A percentile compares a stretch with the other conserved stretches of the same genome.
Conservation (phyloP, 208 protist genomes). For the Leishmania amazonensis region DNA sequence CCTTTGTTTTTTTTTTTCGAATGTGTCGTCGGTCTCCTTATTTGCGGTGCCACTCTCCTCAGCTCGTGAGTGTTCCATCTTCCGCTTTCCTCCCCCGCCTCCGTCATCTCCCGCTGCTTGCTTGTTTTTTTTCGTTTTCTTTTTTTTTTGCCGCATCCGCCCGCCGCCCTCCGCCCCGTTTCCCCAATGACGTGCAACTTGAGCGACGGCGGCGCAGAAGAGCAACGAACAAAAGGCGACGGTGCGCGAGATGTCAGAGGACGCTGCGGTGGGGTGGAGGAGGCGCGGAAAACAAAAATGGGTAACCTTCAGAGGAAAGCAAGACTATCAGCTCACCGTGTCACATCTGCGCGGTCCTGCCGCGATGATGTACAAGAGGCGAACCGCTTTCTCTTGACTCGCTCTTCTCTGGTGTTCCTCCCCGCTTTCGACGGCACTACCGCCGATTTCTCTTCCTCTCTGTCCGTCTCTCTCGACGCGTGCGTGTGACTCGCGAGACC, state of each 20-base stretch:
- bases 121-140: not conserved
- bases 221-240: not conserved
- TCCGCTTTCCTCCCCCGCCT: not conserved
- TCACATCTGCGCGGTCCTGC: not conserved
- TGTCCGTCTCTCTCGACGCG: not conserved
- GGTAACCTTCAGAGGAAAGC: not conserved
- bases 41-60: not conserved
- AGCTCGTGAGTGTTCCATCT: not conserved
- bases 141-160: not conserved
- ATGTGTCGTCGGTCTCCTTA: not conserved
- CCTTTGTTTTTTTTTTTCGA: not conserved
- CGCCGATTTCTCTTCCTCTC: not conserved
- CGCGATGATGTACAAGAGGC: not conserved
- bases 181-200: not conserved
- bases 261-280: not conserved
- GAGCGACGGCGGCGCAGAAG: not conserved
- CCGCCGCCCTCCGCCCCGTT: not conserved
- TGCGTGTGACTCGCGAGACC: not conserved
- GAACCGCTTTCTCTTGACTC: not conserved
- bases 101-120: not conserved
- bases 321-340: not conserved
- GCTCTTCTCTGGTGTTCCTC: not conserved
- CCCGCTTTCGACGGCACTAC: not conserved
- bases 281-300: not conserved
- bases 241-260: not conserved